Evolutionary conservation across 208 protist species (phyloP).

Genomic region (Acanthamoeba royreba): DNA sequence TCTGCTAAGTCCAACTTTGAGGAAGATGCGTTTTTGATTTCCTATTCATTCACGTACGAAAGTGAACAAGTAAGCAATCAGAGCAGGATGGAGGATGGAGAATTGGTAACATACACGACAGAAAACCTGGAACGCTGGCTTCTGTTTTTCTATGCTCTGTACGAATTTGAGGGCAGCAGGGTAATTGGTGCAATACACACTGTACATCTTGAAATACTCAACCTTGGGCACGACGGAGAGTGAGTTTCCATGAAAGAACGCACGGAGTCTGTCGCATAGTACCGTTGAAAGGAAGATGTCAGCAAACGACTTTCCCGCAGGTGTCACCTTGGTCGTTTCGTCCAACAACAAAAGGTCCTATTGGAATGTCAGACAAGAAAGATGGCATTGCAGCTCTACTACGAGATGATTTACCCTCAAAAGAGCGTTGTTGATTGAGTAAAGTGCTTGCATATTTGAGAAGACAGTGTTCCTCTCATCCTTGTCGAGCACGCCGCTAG

Average conservation of each 20-base stretch:
- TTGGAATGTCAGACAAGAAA: too few relatives aligned
- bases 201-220: conserved; percentile 33
- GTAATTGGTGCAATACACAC: conserved; percentile 26
- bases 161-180: not conserved
- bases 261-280: not conserved
- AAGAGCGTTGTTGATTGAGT: not conserved
- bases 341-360: not conserved
- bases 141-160: not conserved
- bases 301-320: not conserved
- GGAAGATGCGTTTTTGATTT: not conserved
- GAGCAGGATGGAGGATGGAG: not conserved
- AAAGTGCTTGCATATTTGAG: not conserved
- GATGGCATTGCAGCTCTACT: too few relatives aligned
- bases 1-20: not conserved
- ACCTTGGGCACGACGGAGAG: not conserved
- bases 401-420: too few relatives aligned
- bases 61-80: not conserved
- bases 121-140: not conserved
- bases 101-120: not conserved
- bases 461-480: not conserved
- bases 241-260: not conserved
- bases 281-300: not conserved
- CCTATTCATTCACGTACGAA: not conserved
- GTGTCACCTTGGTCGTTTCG: not conserved
- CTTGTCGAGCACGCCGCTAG: not conserved